phyloP scores from a whole-genome alignment of 495 filamentous ascomycete genomes.

The Daldinia loculata region DNA sequence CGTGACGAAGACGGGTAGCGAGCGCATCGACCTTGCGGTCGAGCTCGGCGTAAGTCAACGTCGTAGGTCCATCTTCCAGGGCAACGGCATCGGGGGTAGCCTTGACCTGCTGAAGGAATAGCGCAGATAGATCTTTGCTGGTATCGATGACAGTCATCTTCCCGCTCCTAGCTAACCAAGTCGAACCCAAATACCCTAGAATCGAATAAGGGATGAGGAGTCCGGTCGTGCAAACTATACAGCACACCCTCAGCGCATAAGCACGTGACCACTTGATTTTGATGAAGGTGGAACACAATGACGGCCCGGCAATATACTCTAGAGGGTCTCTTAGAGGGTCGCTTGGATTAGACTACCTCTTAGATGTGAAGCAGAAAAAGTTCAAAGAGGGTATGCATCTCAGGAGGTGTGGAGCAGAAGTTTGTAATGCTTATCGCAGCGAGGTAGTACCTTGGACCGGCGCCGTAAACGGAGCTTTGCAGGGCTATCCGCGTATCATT shows the following conservation, averaged over 20 bases:
- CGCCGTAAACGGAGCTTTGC: conserved; percentile 34
- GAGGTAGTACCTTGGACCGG: conserved; percentile 6
- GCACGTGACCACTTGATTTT: conserved; percentile 33
- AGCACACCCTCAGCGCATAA: conserved; percentile 1
- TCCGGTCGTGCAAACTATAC: conserved; percentile 9
- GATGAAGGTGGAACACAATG: conserved; percentile 1
- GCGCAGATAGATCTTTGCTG: conserved; percentile 67
- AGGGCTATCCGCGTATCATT: conserved; percentile 24
- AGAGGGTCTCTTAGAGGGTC: neutral
- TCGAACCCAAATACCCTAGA: neutral
- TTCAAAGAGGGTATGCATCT: conserved; percentile 3
- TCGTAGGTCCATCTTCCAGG: conserved; percentile 64
- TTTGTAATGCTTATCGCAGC: conserved; percentile 30
- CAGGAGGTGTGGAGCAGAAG: conserved; percentile 14
- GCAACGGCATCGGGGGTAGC: conserved; percentile 67
- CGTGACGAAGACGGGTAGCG: conserved; percentile 59
- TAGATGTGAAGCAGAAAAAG: conserved; percentile 16
- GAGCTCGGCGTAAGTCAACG: conserved; percentile 69
- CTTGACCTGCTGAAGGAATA: conserved; percentile 65
- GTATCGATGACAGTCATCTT: conserved; percentile 67
- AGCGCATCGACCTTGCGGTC: conserved; percentile 65
- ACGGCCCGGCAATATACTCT: conserved; percentile 7
- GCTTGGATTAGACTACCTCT: conserved; percentile 11
- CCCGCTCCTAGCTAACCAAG: conserved; percentile 14
- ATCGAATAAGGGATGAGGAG: neutral